Evolutionary conservation across 192 early-diverging fungal genomes (phyloP), one percentile per base, ranked within the genome.

Genomic region (Geosiphon pyriformis): DNA sequence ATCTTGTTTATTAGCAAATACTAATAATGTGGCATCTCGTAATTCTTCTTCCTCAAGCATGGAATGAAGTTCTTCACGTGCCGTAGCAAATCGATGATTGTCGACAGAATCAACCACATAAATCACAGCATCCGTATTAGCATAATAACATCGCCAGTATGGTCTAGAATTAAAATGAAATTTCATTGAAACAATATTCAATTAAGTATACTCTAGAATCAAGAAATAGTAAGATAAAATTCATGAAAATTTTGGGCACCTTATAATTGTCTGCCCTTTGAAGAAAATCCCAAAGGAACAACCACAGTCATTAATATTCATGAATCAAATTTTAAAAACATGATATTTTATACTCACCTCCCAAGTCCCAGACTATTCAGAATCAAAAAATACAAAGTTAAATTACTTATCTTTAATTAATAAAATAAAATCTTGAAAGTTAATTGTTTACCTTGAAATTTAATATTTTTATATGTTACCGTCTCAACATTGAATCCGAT

Each of bases 141-240:
- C 88, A 74, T 97, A 98, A 81, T 98, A 98, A 84, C 94, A 96
- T 73, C 96, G 84, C 96, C 96, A 98, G 76, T 96, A 97, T 3
- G 96, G 96, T 51, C 82, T 78, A 42, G 7, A 49, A 12, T 18
- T 18, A 27, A 25, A 61, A 42, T 2, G 53, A 31, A 65, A 54
- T 65, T 49, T 54, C 34, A 55, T 29, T 42, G 34, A 12, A 55
- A 29, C 31, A 25, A 17, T 22, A 51, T 30, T 11, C 0, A n/a
- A n/a, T n/a, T n/a, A n/a, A n/a, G n/a, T n/a, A n/a, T n/a, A n/a
- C n/a, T n/a, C n/a, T n/a, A n/a, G n/a, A n/a, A n/a, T n/a, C n/a
- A n/a, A n/a, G n/a, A n/a, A 42, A 42, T 15, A 42, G 15, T 42
- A 42, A 10, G 15, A 10, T 10, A 42, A 10, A 42, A 42, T 42